Percentiles rank a stretch among this genome's conserved stretches.
These are phyloP conservation scores for Pseudozyma pruni DNA, from an alignment of 1,284 basidiomycete species.

Conservation along the genomic window DNA sequence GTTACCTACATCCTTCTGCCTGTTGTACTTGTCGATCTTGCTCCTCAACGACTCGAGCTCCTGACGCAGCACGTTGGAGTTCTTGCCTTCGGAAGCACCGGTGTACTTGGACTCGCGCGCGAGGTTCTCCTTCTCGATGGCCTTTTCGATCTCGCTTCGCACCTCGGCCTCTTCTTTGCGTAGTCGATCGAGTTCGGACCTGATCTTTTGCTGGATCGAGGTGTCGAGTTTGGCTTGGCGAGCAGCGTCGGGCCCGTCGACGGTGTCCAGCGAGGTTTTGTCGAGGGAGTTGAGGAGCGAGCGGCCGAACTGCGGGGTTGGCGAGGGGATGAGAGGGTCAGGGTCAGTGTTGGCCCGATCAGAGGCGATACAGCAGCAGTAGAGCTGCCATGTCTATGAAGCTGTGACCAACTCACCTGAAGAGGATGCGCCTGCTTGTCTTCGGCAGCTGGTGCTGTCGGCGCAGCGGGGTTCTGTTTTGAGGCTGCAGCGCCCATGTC, in stretches of 20 bases:
- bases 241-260: slow-evolving; percentile 34
- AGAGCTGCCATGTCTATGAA: too few relatives aligned
- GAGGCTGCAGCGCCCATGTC: slow-evolving; percentile 49
- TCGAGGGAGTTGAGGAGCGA: slow-evolving; percentile 53
- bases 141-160: slow-evolving; percentile 59
- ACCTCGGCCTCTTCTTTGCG: slow-evolving; percentile 62
- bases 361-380: too few relatives aligned
- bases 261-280: slow-evolving; percentile 43
- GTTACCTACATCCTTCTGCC: slow-evolving; percentile 73
- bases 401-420: slow-evolving; percentile 46
- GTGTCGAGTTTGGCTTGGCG: slow-evolving; percentile 60
- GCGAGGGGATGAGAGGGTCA: too few relatives aligned
- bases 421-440: slow-evolving; percentile 47
- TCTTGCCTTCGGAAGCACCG: slow-evolving; percentile 54
- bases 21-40: slow-evolving; percentile 79
- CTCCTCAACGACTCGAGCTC: slow-evolving; percentile 65
- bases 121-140: slow-evolving; percentile 64
- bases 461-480: slow-evolving; percentile 39
- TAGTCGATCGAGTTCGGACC: slow-evolving; percentile 57
- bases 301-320: slow-evolving; percentile 42
- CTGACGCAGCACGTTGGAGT: slow-evolving; percentile 56
- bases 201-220: slow-evolving; percentile 60
- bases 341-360: too few relatives aligned
- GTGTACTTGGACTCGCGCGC: slow-evolving; percentile 53
- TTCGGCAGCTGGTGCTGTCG: slow-evolving; percentile 36